A percentile compares a stretch with the other conserved stretches of the same genome.
These are phyloP conservation scores for Curvularia verruculosa DNA, from an alignment of 2,329 filamentous ascomycete species.

Conservation along the genomic window DNA sequence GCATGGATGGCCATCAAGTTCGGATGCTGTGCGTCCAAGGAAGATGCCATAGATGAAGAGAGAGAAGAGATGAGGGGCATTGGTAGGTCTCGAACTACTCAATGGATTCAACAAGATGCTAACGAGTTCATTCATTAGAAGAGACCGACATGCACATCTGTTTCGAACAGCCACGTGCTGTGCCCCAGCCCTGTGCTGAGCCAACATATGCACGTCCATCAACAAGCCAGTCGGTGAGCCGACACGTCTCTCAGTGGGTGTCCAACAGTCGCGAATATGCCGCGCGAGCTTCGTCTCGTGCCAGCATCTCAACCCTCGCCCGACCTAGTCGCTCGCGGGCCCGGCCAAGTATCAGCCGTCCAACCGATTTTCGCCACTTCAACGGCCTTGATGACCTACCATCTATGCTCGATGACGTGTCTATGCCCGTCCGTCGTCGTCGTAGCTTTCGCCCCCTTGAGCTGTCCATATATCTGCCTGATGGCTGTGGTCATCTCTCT, in stretches of 20 bases:
- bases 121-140: conserved; percentile 22
- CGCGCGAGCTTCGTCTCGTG: conserved; percentile 43
- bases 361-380: conserved; percentile 46
- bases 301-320: conserved; percentile 41
- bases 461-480: conserved; percentile 48
- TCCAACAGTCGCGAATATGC: conserved; percentile 43
- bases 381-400: conserved; percentile 42
- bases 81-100: conserved; percentile 35
- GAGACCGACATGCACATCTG: conserved; percentile 38
- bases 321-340: conserved; percentile 42
- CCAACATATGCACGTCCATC: conserved; percentile 38
- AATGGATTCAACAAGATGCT: conserved; percentile 21
- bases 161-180: conserved; percentile 42
- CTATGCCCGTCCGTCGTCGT: conserved; percentile 39
- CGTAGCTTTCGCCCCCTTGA: conserved; percentile 49
- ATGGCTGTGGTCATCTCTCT: conserved; percentile 43
- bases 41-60: conserved; percentile 36
- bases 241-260: conserved; percentile 48
- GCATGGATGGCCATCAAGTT: conserved; percentile 47
- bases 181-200: conserved; percentile 39
- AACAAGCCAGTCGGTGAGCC: conserved; percentile 45
- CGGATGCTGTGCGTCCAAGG: conserved; percentile 48
- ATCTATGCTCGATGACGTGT: conserved; percentile 42
- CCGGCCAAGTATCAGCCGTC: conserved; percentile 45
- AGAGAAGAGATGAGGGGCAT: conserved; percentile 23